These are phyloP conservation scores for Asterella californica DNA, from an alignment of 225 moss, liverwort and hornwort genomes.

Conservation along the genomic window DNA sequence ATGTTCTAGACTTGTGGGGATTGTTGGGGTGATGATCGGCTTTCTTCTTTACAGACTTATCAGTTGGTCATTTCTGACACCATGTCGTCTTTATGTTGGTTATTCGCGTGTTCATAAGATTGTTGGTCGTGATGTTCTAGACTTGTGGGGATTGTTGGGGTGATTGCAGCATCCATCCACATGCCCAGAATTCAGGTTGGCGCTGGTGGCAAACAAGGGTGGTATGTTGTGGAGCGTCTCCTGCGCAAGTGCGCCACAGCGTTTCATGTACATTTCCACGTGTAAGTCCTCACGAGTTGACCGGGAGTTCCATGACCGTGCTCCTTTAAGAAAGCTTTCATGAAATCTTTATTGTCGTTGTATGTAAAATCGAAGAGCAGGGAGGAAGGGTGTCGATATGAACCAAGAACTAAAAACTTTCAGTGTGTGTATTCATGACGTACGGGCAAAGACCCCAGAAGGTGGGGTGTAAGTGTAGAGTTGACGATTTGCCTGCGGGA, in stretches of 20 bases:
- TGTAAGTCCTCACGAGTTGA: slow-evolving; percentile 47
- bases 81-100: not conserved
- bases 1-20: not conserved
- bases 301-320: not conserved
- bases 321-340: not conserved
- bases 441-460: not conserved
- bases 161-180: slow-evolving; percentile 75
- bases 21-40: not conserved
- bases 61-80: not conserved
- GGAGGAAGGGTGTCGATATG: not conserved
- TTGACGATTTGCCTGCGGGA: too few relatives aligned
- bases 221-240: slow-evolving; percentile 85
- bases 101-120: not conserved
- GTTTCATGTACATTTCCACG: slow-evolving; percentile 63
- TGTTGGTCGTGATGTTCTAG: not conserved
- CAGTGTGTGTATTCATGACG: not conserved
- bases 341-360: not conserved
- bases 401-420: not conserved
- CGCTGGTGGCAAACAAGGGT: slow-evolving; percentile 52
- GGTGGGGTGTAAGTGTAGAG: too few relatives aligned
- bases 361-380: not conserved
- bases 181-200: slow-evolving; percentile 76
- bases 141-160: not conserved
- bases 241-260: slow-evolving; percentile 70
- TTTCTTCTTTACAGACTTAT: too few relatives aligned